A percentile compares a stretch with the other conserved stretches of the same genome.
These are phyloP conservation scores for Aspergillus nomiae DNA, from an alignment of 2,329 filamentous ascomycete genomes.

Conservation along the genomic window DNA sequence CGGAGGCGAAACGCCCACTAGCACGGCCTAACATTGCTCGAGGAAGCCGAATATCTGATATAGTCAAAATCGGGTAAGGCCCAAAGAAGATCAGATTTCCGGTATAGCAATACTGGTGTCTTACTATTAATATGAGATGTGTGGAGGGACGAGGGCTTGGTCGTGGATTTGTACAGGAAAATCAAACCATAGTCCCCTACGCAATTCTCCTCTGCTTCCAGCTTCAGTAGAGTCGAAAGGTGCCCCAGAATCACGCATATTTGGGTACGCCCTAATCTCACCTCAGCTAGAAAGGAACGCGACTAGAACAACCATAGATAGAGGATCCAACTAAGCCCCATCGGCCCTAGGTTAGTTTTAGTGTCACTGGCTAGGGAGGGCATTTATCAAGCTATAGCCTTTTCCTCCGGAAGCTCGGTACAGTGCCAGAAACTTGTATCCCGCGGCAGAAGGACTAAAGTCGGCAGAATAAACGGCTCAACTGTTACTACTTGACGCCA, in stretches of 20 bases:
- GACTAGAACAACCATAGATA: too few species aligned
- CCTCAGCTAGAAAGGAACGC: too few species aligned
- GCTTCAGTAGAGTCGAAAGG: too few species aligned
- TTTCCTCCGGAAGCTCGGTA: not conserved
- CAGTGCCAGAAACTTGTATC: not conserved
- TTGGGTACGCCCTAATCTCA: too few species aligned
- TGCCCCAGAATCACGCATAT: too few species aligned
- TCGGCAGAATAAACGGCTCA: not conserved
- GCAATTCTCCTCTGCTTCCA: too few species aligned
- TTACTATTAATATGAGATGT: conserved; percentile 23
- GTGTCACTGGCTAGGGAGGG: too few species aligned
- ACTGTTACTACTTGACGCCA: too few species aligned
- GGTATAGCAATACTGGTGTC: conserved; percentile 17
- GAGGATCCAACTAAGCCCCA: too few species aligned
- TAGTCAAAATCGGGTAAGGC: conserved; percentile 14
- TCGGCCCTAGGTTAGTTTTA: too few species aligned
- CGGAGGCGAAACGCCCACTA: conserved; percentile 14
- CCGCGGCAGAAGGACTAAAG: not conserved
- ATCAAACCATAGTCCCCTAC: too few species aligned
- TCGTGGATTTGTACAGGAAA: not conserved
- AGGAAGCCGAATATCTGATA: conserved; percentile 20
- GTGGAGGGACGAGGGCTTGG: conserved; percentile 4
- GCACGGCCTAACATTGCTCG: conserved; percentile 8
- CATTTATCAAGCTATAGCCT: too few species aligned
- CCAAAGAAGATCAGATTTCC: conserved; percentile 22